phyloP scores from a whole-genome alignment of 192 early-diverging fungal species.

The Gigaspora rosea region DNA sequence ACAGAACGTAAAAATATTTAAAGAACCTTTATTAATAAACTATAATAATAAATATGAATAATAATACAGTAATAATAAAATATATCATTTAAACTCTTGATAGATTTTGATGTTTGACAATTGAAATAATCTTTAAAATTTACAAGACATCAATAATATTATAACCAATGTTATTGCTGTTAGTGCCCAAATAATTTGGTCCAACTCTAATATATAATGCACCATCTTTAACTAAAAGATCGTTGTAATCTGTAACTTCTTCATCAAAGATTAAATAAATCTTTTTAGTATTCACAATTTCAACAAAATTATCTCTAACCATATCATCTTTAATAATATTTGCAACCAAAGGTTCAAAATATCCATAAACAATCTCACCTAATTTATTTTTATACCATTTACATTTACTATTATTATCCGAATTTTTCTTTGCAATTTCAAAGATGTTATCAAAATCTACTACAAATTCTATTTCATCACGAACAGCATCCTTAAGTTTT shows the following conservation, averaged over 20 bases:
- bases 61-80: no score
- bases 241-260: neutral
- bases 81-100: no score
- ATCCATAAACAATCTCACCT: slow-evolving; percentile 1
- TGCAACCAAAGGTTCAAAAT: slow-evolving; percentile 1
- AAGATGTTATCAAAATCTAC: slow-evolving; percentile 22
- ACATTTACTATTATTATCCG: neutral
- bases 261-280: slow-evolving; percentile 17
- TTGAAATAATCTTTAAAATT: neutral
- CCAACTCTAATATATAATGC: neutral
- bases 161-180: slow-evolving; percentile 3
- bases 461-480: slow-evolving; percentile 6
- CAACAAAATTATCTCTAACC: slow-evolving; percentile 15
- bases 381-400: neutral
- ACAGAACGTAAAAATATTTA: no score
- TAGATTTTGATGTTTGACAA: no score
- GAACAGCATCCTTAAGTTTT: slow-evolving; percentile 18
- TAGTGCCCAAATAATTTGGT: neutral
- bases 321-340: slow-evolving; percentile 23
- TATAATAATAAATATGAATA: no score
- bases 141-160: slow-evolving; percentile 26
- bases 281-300: neutral
- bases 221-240: slow-evolving; percentile 11
- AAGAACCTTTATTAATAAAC: no score
- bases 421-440: neutral